These are phyloP conservation scores for Colletotrichum navitas DNA, from an alignment of 2,329 filamentous ascomycete species.

Conservation along the genomic window DNA sequence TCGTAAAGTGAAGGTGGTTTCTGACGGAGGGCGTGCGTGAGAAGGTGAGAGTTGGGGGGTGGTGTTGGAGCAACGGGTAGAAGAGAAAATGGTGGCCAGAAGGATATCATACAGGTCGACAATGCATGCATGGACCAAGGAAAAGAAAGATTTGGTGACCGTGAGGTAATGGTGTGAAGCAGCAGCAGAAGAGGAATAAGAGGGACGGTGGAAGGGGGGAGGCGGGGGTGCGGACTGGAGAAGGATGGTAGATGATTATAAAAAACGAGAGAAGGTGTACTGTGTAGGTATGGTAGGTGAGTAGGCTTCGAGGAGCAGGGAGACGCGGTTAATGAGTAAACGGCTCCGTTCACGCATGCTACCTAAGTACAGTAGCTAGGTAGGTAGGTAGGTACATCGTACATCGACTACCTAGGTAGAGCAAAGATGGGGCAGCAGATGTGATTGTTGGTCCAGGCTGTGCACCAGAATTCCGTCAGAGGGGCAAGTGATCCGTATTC, in stretches of 20 bases:
- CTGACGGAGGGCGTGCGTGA: neutral
- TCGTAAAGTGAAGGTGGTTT: slow-evolving; percentile 13
- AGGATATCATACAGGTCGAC: slow-evolving; percentile 32
- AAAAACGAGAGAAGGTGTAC: slow-evolving; percentile 19
- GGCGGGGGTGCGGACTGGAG: slow-evolving; percentile 13
- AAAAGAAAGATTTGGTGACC: slow-evolving; percentile 6
- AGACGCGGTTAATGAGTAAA: slow-evolving; percentile 20
- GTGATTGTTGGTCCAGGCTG: neutral
- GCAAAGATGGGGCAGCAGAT: neutral
- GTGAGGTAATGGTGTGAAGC: slow-evolving; percentile 11
- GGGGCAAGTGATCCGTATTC: neutral
- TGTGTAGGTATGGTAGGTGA: no score
- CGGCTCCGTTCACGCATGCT: slow-evolving; percentile 13
- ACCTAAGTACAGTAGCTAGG: neutral
- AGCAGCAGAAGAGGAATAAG: slow-evolving; percentile 5
- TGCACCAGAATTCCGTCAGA: neutral
- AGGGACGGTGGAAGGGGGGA: neutral
- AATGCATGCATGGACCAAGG: slow-evolving; percentile 36
- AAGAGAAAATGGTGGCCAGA: slow-evolving; percentile 32
- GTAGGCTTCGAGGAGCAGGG: neutral
- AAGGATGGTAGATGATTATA: slow-evolving; percentile 33
- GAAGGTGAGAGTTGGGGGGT: neutral
- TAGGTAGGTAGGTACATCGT: no score
- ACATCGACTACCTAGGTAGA: no score
- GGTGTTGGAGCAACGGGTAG: neutral